Percentiles rank a stretch among this genome's conserved stretches.
These are phyloP conservation scores for Aspergillus leporis DNA, from an alignment of 495 filamentous ascomycete genomes.

Conservation along the genomic window DNA sequence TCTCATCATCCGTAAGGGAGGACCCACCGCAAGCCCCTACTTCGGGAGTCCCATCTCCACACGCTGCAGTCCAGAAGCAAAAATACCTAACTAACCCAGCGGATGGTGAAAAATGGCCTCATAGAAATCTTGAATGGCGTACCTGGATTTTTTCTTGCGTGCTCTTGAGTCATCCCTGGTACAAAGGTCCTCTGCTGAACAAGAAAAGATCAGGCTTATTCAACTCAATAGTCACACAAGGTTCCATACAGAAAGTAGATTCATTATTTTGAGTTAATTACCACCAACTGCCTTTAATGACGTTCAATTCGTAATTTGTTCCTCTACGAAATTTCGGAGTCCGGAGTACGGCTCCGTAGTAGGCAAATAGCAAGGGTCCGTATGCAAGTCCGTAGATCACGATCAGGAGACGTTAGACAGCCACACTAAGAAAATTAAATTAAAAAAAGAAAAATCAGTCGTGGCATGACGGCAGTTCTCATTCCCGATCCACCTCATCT, in stretches of 20 bases:
- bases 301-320: neutral
- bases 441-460: neutral
- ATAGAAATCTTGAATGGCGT: constrained; percentile 19
- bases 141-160: constrained; percentile 11
- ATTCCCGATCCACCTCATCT: neutral
- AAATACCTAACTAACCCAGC: constrained; percentile 15
- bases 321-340: constrained; percentile 1
- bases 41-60: constrained; percentile 19
- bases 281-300: neutral
- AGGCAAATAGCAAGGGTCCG: neutral
- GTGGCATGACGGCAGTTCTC: constrained; percentile 2
- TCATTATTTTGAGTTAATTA: neutral
- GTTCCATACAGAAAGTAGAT: neutral
- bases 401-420: constrained; percentile 5
- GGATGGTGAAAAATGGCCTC: constrained; percentile 27
- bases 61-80: constrained; percentile 20
- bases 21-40: constrained; percentile 16
- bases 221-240: neutral
- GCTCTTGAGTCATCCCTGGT: constrained; percentile 1
- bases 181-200: neutral
- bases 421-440: neutral
- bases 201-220: neutral
- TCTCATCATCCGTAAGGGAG: constrained; percentile 10
- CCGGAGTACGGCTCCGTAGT: constrained; percentile 1
- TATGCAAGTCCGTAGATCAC: constrained; percentile 2